A percentile compares a stretch with the other conserved stretches of the same genome.
Evolutionary conservation across 2,329 filamentous ascomycete species (phyloP).

Genomic region (Mycosphaerella arachidis): DNA sequence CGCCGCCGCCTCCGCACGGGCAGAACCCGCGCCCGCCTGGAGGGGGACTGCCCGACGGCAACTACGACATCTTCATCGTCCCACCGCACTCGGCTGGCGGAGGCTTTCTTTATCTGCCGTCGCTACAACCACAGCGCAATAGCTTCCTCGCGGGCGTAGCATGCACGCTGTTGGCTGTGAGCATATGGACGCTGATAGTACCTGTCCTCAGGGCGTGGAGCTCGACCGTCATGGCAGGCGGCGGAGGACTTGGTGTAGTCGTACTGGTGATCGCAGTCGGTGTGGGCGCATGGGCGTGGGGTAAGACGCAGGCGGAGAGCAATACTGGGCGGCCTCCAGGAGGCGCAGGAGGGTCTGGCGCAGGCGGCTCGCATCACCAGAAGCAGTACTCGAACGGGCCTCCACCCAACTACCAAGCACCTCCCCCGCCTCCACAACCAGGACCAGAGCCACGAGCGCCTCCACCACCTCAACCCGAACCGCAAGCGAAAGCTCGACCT

Average conservation of each 20-base stretch:
- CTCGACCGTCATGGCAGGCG: slow-evolving; percentile 61
- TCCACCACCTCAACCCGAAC: slow-evolving; percentile 21
- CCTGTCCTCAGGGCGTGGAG: slow-evolving; percentile 73
- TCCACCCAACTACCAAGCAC: slow-evolving; percentile 22
- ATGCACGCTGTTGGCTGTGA: slow-evolving; percentile 66
- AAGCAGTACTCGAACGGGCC: slow-evolving; percentile 23
- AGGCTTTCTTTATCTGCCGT: slow-evolving; percentile 92
- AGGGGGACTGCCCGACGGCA: slow-evolving; percentile 73
- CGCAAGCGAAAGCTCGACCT: slow-evolving; percentile 21
- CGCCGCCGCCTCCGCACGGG: slow-evolving; percentile 82
- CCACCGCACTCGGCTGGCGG: slow-evolving; percentile 84
- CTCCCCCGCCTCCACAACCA: slow-evolving; percentile 12
- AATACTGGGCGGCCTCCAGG: slow-evolving; percentile 28
- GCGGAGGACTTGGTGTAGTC: slow-evolving; percentile 66
- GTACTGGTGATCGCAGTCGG: slow-evolving; percentile 69
- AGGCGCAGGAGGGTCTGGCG: slow-evolving; percentile 33
- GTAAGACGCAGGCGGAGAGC: slow-evolving; percentile 57
- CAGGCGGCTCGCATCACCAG: slow-evolving; percentile 28
- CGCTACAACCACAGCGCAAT: slow-evolving; percentile 76
- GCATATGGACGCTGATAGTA: slow-evolving; percentile 67
- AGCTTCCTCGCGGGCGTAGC: slow-evolving; percentile 86
- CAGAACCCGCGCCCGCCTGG: slow-evolving; percentile 63
- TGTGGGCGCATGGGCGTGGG: slow-evolving; percentile 72
- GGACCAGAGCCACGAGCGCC: slow-evolving; percentile 13
- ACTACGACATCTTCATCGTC: slow-evolving; percentile 97